These are phyloP conservation scores for Amylocystis lapponica DNA, from an alignment of 768 basidiomycete species.

Conservation along the genomic window DNA sequence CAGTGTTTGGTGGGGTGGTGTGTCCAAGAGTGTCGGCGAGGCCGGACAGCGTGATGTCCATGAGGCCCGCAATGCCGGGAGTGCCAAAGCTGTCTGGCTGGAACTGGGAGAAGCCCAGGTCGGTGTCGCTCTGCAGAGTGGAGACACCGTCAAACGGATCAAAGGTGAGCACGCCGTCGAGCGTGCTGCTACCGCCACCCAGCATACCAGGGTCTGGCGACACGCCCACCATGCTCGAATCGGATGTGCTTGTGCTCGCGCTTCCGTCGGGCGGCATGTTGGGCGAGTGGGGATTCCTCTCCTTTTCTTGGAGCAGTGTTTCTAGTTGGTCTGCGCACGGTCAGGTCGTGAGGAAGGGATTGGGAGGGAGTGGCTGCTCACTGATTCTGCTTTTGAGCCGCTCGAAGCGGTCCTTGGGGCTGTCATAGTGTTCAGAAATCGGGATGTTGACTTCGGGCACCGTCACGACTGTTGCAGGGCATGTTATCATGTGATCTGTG, in stretches of 20 bases:
- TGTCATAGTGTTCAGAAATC: conserved; percentile 34
- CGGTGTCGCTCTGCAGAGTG: neutral
- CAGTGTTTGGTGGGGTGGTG: too few relatives aligned
- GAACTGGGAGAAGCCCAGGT: neutral
- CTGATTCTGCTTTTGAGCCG: conserved; percentile 63
- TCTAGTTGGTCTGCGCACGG: conserved; percentile 55
- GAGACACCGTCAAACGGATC: neutral
- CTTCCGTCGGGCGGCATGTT: neutral
- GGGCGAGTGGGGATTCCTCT: conserved; percentile 13
- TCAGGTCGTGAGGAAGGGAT: neutral
- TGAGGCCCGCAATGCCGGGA: too few relatives aligned
- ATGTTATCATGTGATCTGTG: too few relatives aligned
- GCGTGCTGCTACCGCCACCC: neutral
- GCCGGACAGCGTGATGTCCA: too few relatives aligned
- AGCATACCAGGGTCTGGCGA: neutral
- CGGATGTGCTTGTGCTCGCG: neutral
- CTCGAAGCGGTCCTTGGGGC: conserved; percentile 57
- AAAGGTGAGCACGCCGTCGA: neutral
- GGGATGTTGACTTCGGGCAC: conserved; percentile 11
- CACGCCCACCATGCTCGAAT: neutral
- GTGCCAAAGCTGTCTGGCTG: neutral
- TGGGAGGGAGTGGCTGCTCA: conserved; percentile 27
- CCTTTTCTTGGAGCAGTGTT: conserved; percentile 53
- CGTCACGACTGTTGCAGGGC: neutral
- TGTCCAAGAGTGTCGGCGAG: too few relatives aligned